Evolutionary conservation across 352 stramenopile species (phyloP).

Genomic region (Pythium vanterpoolii): DNA sequence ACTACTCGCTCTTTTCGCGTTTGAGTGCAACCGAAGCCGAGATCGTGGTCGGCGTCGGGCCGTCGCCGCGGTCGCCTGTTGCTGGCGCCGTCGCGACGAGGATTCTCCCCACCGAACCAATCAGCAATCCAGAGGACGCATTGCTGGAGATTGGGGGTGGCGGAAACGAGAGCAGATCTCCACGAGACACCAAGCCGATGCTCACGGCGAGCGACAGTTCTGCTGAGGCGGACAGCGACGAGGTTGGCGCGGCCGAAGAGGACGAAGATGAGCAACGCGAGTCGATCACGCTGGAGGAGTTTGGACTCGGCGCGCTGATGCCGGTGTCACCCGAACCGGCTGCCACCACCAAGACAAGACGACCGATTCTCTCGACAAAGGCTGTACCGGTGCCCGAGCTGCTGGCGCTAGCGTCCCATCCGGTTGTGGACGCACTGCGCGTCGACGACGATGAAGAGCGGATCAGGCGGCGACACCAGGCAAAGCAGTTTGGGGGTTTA

Average conservation of each 20-base stretch:
- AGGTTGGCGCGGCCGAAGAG: neutral
- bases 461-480: neutral
- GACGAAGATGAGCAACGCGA: neutral
- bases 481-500: neutral
- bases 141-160: neutral
- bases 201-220: constrained; percentile 3
- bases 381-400: constrained; percentile 17
- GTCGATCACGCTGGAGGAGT: constrained; percentile 59
- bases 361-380: neutral
- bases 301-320: constrained; percentile 38
- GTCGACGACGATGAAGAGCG: constrained; percentile 6
- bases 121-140: neutral
- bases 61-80: constrained; percentile 12
- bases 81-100: constrained; percentile 1
- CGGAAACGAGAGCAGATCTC: neutral
- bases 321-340: constrained; percentile 12
- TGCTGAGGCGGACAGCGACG: neutral
- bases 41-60: constrained; percentile 37
- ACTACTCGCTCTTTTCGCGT: constrained; percentile 45
- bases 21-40: constrained; percentile 51
- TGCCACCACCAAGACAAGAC: neutral
- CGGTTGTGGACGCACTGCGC: constrained; percentile 13
- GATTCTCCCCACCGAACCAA: neutral
- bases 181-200: constrained; percentile 15
- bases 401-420: constrained; percentile 27